A percentile compares a stretch with the other conserved stretches of the same genome.
These are phyloP conservation scores for Alternaria longipes DNA, from an alignment of 2,329 filamentous ascomycete species.

Conservation along the genomic window DNA sequence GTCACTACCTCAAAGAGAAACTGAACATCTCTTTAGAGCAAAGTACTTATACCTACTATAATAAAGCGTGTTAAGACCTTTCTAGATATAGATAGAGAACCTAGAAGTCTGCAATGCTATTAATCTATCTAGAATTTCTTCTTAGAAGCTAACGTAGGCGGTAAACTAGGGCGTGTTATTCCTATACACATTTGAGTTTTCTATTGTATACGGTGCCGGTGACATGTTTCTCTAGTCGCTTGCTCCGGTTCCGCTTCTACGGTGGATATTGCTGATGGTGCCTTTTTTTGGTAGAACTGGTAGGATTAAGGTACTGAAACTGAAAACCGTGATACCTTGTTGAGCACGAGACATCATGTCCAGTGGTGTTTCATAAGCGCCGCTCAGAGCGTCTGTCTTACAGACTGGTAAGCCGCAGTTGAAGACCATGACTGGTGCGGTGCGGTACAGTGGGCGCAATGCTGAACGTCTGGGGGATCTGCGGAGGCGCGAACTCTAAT, in stretches of 20 bases:
- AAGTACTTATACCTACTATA: too few relatives aligned
- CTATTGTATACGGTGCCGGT: not conserved
- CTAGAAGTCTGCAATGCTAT: too few relatives aligned
- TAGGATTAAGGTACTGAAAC: not conserved
- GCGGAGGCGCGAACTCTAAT: conserved; percentile 10
- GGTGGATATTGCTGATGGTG: not conserved
- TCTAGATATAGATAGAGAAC: too few relatives aligned
- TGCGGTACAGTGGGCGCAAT: not conserved
- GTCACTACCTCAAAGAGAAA: too few relatives aligned
- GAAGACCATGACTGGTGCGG: conserved; percentile 8
- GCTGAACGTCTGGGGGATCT: conserved; percentile 16
- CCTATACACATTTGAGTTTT: too few relatives aligned
- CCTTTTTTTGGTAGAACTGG: not conserved
- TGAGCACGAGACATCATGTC: not conserved
- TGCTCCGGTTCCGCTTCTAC: not conserved
- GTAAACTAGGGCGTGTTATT: too few relatives aligned
- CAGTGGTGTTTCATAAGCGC: not conserved
- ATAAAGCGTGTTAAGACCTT: too few relatives aligned
- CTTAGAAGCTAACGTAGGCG: too few relatives aligned
- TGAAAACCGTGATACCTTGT: not conserved
- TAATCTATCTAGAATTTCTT: too few relatives aligned
- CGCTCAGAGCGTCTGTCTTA: not conserved
- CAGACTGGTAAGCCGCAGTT: conserved; percentile 2
- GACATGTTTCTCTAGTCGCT: not conserved
- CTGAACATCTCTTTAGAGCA: too few relatives aligned